These are phyloP conservation scores for Nicotiana tomentosiformis DNA, from an alignment of 257 asterid species.

Conservation along the genomic window DNA sequence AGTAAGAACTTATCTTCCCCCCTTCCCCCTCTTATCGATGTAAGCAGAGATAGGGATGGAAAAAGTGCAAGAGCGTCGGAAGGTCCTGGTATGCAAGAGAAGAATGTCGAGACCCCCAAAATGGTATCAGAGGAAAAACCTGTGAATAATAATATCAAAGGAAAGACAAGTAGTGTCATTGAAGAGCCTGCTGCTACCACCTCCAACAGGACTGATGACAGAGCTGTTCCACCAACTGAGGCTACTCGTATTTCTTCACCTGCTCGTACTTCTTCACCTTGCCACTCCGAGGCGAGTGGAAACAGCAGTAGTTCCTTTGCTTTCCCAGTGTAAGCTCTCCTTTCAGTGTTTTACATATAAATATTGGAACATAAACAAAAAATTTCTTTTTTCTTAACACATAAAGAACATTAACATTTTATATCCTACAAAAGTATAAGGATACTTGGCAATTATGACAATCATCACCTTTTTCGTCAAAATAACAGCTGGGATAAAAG, in stretches of 20 bases:
- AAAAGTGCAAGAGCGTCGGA: not conserved
- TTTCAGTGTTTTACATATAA: not conserved
- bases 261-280: slow-evolving; percentile 7
- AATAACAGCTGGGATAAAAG: not conserved
- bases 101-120: not conserved
- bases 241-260: slow-evolving; percentile 7
- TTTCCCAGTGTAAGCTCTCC: slow-evolving; percentile 55
- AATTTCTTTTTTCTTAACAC: no score
- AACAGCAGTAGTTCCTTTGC: slow-evolving; percentile 38
- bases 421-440: not conserved
- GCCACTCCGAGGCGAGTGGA: slow-evolving; percentile 29
- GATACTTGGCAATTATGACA: not conserved
- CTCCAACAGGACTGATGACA: not conserved
- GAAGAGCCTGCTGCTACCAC: slow-evolving; percentile 4
- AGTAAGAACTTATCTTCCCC: slow-evolving; percentile 4
- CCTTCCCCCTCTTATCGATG: not conserved
- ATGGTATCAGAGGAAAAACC: not conserved
- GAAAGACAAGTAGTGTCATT: not conserved
- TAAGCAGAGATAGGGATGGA: not conserved
- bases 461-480: not conserved
- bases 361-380: not conserved
- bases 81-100: not conserved
- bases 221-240: slow-evolving; percentile 1
- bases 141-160: not conserved
- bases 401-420: not conserved